Conservation (phyloP, 1,139 yeast genomes). For the Sporopachydermia cereana region DNA sequence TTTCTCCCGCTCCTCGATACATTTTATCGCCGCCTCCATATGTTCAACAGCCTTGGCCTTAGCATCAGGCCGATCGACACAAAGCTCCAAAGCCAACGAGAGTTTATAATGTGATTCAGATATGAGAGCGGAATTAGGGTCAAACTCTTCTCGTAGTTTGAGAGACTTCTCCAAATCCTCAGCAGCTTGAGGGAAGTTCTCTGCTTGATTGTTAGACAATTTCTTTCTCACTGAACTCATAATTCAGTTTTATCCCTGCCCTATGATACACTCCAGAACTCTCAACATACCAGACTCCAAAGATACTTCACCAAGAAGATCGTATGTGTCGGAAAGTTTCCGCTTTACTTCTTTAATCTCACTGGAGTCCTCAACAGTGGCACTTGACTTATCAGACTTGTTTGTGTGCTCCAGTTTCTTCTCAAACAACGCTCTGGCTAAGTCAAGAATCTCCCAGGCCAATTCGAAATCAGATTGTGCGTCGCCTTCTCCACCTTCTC, state of each 20-base stretch:
- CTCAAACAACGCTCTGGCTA: slow-evolving; percentile 56
- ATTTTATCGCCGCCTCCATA: slow-evolving; percentile 47
- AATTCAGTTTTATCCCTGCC: no score
- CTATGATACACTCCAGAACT: no score
- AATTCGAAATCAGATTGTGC: slow-evolving; percentile 68
- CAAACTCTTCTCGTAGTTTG: slow-evolving; percentile 43
- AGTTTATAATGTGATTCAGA: slow-evolving; percentile 78
- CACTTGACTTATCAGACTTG: slow-evolving; percentile 9
- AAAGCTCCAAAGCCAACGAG: slow-evolving; percentile 68
- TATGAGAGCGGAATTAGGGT: slow-evolving; percentile 43
- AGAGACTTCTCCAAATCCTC: slow-evolving; percentile 51
- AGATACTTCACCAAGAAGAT: slow-evolving; percentile 79
- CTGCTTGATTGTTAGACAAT: slow-evolving; percentile 12
- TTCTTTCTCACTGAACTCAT: no score
- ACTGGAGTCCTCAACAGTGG: slow-evolving; percentile 14
- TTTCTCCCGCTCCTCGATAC: slow-evolving; percentile 39
- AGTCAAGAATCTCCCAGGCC: slow-evolving; percentile 80
- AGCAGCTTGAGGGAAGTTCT: slow-evolving; percentile 69
- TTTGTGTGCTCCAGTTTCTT: slow-evolving; percentile 26
- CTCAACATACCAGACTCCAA: slow-evolving; percentile 51
- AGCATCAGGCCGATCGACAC: slow-evolving; percentile 39
- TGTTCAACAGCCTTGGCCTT: slow-evolving; percentile 44
- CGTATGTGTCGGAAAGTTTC: slow-evolving; percentile 66
- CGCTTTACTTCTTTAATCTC: slow-evolving; percentile 30
- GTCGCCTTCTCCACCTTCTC: slow-evolving; percentile 28